Conservation (phyloP, 768 basidiomycete species). For the Mycena crocata region DNA sequence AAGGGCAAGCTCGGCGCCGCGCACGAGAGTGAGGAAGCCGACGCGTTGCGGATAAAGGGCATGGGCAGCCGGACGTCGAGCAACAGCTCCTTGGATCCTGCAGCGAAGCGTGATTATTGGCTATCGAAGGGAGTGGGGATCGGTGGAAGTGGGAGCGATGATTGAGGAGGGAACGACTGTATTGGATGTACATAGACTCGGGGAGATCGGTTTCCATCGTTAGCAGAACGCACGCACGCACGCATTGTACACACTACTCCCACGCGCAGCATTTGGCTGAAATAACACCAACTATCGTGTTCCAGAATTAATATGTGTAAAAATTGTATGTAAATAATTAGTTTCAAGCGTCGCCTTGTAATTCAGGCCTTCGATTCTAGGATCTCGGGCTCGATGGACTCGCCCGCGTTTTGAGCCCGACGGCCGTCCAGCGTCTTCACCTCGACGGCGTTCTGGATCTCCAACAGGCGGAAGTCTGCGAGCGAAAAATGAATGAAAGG, state of each 20-base stretch:
- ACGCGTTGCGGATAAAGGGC: constrained; percentile 29
- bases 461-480: constrained; percentile 59
- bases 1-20: constrained; percentile 2
- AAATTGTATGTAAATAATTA: constrained; percentile 4
- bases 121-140: constrained; percentile 50
- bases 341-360: not conserved
- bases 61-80: constrained; percentile 29
- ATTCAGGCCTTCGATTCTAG: constrained; percentile 20
- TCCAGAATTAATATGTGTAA: not conserved
- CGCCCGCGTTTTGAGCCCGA: constrained; percentile 29
- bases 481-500: no score
- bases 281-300: constrained; percentile 14
- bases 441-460: constrained; percentile 70
- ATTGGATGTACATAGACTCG: not conserved
- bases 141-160: not conserved
- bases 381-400: constrained; percentile 30
- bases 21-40: not conserved
- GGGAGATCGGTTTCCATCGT: no score
- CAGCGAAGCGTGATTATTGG: constrained; percentile 53
- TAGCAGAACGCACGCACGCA: no score
- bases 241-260: no score
- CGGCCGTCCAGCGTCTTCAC: constrained; percentile 30
- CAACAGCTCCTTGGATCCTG: constrained; percentile 31
- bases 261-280: no score
- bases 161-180: no score